Base-by-base conservation (phyloP, 129 eudicot genomes). In the Lonicera japonica region DNA sequence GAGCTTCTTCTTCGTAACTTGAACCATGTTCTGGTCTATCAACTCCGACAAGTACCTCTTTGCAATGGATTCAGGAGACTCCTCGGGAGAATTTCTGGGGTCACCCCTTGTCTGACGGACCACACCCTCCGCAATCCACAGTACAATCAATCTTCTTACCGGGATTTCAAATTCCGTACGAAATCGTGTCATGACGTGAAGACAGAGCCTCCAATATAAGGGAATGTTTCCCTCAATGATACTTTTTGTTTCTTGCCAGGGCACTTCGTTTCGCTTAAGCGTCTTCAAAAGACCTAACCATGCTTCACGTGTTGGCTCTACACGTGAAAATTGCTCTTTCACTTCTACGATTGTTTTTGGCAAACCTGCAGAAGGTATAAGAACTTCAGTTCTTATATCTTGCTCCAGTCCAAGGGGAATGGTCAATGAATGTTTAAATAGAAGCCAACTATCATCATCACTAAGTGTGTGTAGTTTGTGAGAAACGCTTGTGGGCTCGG, bases 101-200 rank as follows among this genome's bases (percentile, higher is more conserved):
- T 8, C 53, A 8, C 16, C n/a, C 11, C 16, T 11, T 5, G 11
- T n/a, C 12, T 20, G 66, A 40, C 36, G 6, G 11, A 43, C 29
- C 24, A 61, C 0, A 11, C 66, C 66, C 15, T 61, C 66, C 1
- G 66, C 66, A 43, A 61, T n/a, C 66, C 66, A 61, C 17, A 61
- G 6, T 12, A 10, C 34, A 20, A 61, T 61, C 15, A 61, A 6
- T 19, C 54, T 61, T 21, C 54, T 61, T 4, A 13, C 15, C 1
- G 66, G 53, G 17, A 61, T 38, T 9, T 61, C 51, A 10, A 3
- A 24, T 0, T 40, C 65, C 46, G 0, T 10, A 3, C 50, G 65
- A n/a, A 60, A 60, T 5, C 13, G 48, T 5, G 15, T 13, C 5
- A 60, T 16, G 48, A 14, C n/a, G 20, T 5, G 20, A 7, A 60